A percentile compares a stretch with the other conserved stretches of the same genome.
Evolutionary conservation across 352 stramenopile genomes (phyloP).

Genomic region (Phytopythium helicoides): DNA sequence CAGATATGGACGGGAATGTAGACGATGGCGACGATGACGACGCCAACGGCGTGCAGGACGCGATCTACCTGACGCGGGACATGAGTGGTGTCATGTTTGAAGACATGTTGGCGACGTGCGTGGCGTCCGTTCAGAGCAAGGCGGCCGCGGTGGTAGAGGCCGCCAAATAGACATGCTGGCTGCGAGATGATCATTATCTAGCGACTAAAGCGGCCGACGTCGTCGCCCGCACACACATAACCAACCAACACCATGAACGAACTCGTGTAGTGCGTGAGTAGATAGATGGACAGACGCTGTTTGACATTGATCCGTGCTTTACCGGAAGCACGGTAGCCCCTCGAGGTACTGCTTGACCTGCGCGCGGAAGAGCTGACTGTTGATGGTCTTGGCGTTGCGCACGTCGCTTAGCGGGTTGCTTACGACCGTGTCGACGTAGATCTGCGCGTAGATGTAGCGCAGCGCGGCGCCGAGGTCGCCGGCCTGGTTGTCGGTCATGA

Average conservation of each 20-base stretch:
- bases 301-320: slow-evolving; percentile 4
- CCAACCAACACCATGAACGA: not conserved
- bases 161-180: not conserved
- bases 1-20: slow-evolving; percentile 5
- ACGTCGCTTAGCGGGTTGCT: slow-evolving; percentile 88
- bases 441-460: slow-evolving; percentile 85
- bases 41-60: slow-evolving; percentile 50
- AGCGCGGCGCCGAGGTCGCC: slow-evolving; percentile 82
- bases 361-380: slow-evolving; percentile 69
- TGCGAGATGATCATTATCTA: not conserved
- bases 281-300: too few species aligned
- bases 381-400: slow-evolving; percentile 69
- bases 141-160: not conserved
- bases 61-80: slow-evolving; percentile 82
- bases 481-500: slow-evolving; percentile 88
- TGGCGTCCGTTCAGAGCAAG: slow-evolving; percentile 67
- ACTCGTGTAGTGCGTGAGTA: too few species aligned
- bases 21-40: slow-evolving; percentile 15
- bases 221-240: not conserved
- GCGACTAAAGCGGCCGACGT: not conserved
- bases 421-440: slow-evolving; percentile 90
- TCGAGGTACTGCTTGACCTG: slow-evolving; percentile 80
- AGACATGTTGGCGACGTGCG: slow-evolving; percentile 83
- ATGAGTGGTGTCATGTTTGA: slow-evolving; percentile 89
- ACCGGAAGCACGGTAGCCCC: slow-evolving; percentile 65